Conservation (phyloP, 129 eudicot genomes). For the Artemisia tridentata region DNA sequence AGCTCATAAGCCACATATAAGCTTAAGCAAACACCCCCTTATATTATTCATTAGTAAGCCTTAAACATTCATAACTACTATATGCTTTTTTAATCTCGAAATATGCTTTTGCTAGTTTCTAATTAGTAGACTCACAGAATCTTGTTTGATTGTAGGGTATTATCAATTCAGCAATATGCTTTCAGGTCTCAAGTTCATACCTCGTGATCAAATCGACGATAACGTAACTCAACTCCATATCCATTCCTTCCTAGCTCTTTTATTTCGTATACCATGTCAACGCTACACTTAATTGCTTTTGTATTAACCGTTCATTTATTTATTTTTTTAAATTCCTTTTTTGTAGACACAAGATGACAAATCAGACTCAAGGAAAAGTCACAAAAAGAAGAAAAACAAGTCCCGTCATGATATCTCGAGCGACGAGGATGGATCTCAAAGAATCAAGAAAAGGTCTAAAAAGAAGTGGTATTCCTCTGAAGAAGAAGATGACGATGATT, state of each 20-base stretch:
- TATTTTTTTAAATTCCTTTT: not conserved
- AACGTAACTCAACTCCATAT: constrained; percentile 33
- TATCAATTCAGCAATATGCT: constrained; percentile 37
- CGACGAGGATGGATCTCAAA: constrained; percentile 54
- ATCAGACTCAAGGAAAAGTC: constrained; percentile 36
- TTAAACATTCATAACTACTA: too few species aligned
- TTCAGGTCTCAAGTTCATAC: constrained; percentile 83
- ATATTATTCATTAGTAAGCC: too few species aligned
- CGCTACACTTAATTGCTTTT: constrained; percentile 1
- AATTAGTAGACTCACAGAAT: too few species aligned
- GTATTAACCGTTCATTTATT: not conserved
- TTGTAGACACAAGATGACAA: constrained; percentile 40
- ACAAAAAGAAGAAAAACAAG: constrained; percentile 44
- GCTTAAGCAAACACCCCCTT: too few species aligned
- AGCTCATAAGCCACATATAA: too few species aligned
- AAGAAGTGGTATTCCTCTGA: constrained; percentile 86
- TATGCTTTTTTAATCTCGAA: too few species aligned
- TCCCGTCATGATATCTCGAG: constrained; percentile 46
- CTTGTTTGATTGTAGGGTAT: too few species aligned
- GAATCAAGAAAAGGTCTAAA: constrained; percentile 61
- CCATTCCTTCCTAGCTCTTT: too few species aligned
- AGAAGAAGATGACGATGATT: constrained; percentile 54
- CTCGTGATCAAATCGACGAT: constrained; percentile 61
- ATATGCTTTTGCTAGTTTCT: too few species aligned
- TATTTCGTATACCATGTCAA: not conserved